Conservation (phyloP, 108 stramenopile species). For the Pseudonitzschia multiseries region DNA sequence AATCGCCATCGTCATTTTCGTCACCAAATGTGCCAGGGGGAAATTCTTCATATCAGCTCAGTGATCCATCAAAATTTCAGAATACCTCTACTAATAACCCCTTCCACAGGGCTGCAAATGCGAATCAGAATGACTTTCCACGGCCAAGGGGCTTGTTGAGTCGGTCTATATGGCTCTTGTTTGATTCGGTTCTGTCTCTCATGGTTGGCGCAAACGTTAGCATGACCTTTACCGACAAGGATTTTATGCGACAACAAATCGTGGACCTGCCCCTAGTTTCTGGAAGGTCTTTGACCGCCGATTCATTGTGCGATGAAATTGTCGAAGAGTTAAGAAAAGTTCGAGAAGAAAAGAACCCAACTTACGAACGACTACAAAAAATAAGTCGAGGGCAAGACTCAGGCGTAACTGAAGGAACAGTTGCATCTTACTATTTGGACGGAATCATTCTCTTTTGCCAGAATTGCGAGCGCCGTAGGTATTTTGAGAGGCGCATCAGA, state of each 20-base stretch:
- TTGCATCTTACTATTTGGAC: slow-evolving; percentile 27
- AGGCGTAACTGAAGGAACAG: not conserved
- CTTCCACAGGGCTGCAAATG: slow-evolving; percentile 16
- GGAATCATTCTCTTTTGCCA: slow-evolving; percentile 29
- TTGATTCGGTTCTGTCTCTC: slow-evolving; percentile 32
- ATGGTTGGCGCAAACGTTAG: slow-evolving; percentile 33
- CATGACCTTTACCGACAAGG: slow-evolving; percentile 27
- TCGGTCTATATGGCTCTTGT: slow-evolving; percentile 36
- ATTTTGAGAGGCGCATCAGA: slow-evolving; percentile 24
- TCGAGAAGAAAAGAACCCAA: slow-evolving; percentile 25
- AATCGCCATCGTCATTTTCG: too few relatives aligned
- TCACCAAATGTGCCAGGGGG: not conserved
- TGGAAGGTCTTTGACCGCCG: slow-evolving; percentile 29
- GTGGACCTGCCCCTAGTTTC: slow-evolving; percentile 27
- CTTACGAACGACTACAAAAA: slow-evolving; percentile 24
- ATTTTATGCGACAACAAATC: slow-evolving; percentile 23
- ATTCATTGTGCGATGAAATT: slow-evolving; percentile 37
- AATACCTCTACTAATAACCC: slow-evolving; percentile 16
- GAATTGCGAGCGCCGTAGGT: slow-evolving; percentile 43
- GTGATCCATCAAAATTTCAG: slow-evolving; percentile 13
- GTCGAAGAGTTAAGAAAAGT: slow-evolving; percentile 26
- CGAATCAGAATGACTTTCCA: slow-evolving; percentile 21
- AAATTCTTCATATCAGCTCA: slow-evolving; percentile 21
- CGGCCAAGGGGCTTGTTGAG: slow-evolving; percentile 20
- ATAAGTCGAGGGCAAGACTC: not conserved